A percentile compares a stretch with the other conserved stretches of the same genome.
phyloP scores from a whole-genome alignment of 225 moss, liverwort and hornwort genomes.

The Bryum argenteum region DNA sequence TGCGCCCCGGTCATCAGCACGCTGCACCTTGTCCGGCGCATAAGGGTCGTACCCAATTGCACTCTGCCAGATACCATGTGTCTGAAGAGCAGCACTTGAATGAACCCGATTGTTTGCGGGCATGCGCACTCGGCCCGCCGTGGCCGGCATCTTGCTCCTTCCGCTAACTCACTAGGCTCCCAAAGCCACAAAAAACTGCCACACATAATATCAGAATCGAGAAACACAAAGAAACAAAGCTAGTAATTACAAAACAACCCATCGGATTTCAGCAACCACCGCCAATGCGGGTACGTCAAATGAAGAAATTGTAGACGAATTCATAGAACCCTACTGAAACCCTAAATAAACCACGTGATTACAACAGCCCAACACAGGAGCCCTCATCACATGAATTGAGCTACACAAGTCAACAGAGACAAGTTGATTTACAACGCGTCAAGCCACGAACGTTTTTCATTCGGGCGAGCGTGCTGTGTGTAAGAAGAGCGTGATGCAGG shows the following conservation, averaged over 20 bases:
- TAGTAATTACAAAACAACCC: not conserved
- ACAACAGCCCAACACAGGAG: conserved; percentile 3
- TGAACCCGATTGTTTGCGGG: conserved; percentile 99
- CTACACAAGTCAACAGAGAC: not conserved
- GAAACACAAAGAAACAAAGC: not conserved
- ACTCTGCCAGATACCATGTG: conserved; percentile 99
- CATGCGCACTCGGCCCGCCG: conserved; percentile 99
- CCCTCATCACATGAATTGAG: not conserved
- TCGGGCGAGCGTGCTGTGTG: not conserved
- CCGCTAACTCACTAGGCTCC: conserved; percentile 29
- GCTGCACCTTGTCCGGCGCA: conserved; percentile 88
- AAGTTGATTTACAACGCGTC: not conserved
- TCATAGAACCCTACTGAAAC: conserved; percentile 19
- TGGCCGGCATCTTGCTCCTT: conserved; percentile 89
- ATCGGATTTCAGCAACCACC: conserved; percentile 7
- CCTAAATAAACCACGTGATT: conserved; percentile 11
- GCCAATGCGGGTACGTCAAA: not conserved
- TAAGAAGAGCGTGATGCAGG: not conserved
- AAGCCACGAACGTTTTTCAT: not conserved
- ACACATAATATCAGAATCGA: not conserved
- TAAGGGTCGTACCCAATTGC: conserved; percentile 99
- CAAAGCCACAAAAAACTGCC: not conserved
- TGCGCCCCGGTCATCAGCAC: conserved; percentile 65
- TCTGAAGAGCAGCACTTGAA: conserved; percentile 96
- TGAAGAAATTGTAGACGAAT: not conserved